Percentiles rank a stretch among this genome's conserved stretches.
Conservation (phyloP, 73 alveolate genomes). For the Blepharisma stoltei region DNA sequence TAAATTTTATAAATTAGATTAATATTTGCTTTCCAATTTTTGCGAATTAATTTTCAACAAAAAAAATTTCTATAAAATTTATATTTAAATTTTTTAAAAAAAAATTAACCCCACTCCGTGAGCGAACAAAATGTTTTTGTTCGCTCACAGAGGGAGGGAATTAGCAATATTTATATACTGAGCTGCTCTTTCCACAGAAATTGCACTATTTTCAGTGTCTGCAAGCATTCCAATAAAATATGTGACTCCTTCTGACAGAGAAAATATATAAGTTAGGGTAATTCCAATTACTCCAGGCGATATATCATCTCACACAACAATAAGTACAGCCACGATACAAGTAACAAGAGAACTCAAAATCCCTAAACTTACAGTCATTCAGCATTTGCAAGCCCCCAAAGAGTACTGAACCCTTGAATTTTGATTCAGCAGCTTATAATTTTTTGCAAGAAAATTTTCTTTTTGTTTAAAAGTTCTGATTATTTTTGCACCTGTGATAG, state of each 20-base stretch:
- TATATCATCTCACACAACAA: not conserved
- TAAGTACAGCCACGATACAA: not conserved
- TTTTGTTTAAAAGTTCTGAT: slow-evolving; percentile 34
- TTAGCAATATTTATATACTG: not conserved
- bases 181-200: slow-evolving; percentile 18
- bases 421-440: slow-evolving; percentile 43
- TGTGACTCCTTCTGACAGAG: slow-evolving; percentile 24
- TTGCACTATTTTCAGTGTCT: not conserved
- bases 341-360: not conserved
- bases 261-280: slow-evolving; percentile 10
- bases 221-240: not conserved
- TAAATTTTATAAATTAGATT: no score
- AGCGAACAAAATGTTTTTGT: no score
- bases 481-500: slow-evolving; percentile 78
- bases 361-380: slow-evolving; percentile 11
- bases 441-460: slow-evolving; percentile 20
- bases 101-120: no score
- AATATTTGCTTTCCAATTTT: no score
- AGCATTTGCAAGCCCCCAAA: not conserved
- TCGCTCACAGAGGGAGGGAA: no score
- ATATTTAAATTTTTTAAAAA: no score
- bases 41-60: no score
- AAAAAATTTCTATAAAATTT: no score
- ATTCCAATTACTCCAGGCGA: slow-evolving; percentile 28
- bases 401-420: slow-evolving; percentile 33